Conservation (phyloP, 2,329 filamentous ascomycete genomes). For the Hypoxylon sp. region DNA sequence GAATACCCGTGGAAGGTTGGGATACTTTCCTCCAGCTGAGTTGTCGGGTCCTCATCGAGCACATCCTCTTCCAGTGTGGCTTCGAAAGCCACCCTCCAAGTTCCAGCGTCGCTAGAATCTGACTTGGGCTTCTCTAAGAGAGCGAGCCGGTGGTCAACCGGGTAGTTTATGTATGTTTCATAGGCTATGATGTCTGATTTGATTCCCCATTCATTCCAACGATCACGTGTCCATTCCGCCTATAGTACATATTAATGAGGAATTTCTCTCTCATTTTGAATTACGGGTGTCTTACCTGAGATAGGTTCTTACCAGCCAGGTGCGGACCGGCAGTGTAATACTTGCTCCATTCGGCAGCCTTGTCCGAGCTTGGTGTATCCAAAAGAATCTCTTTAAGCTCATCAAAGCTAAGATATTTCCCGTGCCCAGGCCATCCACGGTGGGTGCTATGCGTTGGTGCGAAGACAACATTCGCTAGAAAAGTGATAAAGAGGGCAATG, state of each 20-base stretch:
- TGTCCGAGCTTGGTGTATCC: slow-evolving; percentile 69
- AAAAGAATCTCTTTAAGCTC: slow-evolving; percentile 71
- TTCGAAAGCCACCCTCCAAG: slow-evolving; percentile 78
- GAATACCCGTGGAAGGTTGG: slow-evolving; percentile 97
- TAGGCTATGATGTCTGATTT: slow-evolving; percentile 76
- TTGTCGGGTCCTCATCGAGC: slow-evolving; percentile 85
- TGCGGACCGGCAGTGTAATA: slow-evolving; percentile 85
- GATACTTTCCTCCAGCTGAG: slow-evolving; percentile 77
- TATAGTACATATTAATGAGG: slow-evolving; percentile 47
- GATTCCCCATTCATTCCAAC: slow-evolving; percentile 80
- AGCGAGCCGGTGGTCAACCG: slow-evolving; percentile 77
- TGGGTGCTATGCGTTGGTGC: slow-evolving; percentile 45
- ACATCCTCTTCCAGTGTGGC: slow-evolving; percentile 88
- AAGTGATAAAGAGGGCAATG: slow-evolving; percentile 64
- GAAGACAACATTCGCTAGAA: slow-evolving; percentile 59
- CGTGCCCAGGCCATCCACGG: slow-evolving; percentile 50
- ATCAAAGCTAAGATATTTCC: slow-evolving; percentile 59
- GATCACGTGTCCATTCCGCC: slow-evolving; percentile 81
- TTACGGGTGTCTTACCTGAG: slow-evolving; percentile 65
- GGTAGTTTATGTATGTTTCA: slow-evolving; percentile 84
- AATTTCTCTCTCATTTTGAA: neutral
- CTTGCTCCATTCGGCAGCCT: slow-evolving; percentile 78
- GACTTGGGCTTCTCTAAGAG: slow-evolving; percentile 68
- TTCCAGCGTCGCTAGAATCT: slow-evolving; percentile 53
- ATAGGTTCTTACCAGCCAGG: slow-evolving; percentile 82